Base-by-base conservation (phyloP, 1,284 basidiomycete species). In the Ustilago hordei region DNA sequence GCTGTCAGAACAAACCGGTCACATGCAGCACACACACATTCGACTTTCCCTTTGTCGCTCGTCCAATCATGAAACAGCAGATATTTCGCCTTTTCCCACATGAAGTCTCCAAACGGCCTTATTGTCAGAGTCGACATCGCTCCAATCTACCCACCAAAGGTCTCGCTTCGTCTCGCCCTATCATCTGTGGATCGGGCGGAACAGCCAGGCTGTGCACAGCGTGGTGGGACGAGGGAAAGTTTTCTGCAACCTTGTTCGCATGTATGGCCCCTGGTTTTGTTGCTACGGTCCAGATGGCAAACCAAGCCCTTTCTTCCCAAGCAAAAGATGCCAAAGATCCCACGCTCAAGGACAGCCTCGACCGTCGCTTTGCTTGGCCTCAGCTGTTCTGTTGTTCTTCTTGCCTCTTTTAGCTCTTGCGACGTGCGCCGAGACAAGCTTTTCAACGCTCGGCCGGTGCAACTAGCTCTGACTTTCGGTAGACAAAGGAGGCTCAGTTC, bases 391-490 rank as follows among this genome's bases (percentile, higher is more conserved):
- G 13, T 34, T n/a, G 23, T 11, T 38, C 8, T 59, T 31, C 50
- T 28, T 53, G 39, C 48, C 55, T 45, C 32, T n/a, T 31, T 32
- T 28, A 15, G 31, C 34, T 17, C 9, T 5, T 32, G 39, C 28
- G 7, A 45, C n/a, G 15, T 15, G 55, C 32, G 56, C 56, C 32
- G 28, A 23, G 32, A 57, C 15, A 53, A 59, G 23, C 50, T 31
- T 54, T 48, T 7, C n/a, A 31, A 19, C 1, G 47, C 47, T 50
- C 48, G 48, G 31, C 48, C 48, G 50, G 23, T 60, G 9, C 41
- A 8, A 63, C 39, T 64, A 64, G 61, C 64, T 67, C 36, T 60
- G 56, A 41, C 61, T 73, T 60, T 67, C 41, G 58, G 70, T 64
- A 57, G 55, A 32, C 15, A 39, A 43, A 4, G 23, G 19, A 31